phyloP scores from a whole-genome alignment of 768 basidiomycete genomes.

The Trametes coccinea region DNA sequence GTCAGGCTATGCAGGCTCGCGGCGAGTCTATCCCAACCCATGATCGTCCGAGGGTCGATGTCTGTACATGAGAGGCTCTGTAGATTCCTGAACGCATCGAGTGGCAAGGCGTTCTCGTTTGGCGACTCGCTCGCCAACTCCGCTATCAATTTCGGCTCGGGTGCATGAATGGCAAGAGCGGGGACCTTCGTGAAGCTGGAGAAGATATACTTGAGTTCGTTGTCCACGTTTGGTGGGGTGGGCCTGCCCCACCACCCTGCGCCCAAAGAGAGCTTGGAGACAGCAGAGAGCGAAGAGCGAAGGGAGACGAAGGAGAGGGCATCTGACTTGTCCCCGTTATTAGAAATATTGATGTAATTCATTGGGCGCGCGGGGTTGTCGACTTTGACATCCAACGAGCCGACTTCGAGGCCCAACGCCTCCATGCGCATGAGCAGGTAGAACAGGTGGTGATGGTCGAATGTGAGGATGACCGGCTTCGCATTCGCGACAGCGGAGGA shows the following conservation, averaged over 20 bases:
- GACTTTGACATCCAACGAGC: constrained; percentile 76
- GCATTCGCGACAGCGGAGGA: constrained; percentile 36
- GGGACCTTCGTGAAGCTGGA: constrained; percentile 91
- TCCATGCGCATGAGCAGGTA: constrained; percentile 88
- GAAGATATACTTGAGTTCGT: constrained; percentile 83
- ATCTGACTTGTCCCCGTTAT: constrained; percentile 63
- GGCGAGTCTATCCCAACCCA: constrained; percentile 83
- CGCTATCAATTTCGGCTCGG: constrained; percentile 61
- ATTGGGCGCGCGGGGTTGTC: constrained; percentile 75
- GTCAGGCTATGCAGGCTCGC: constrained; percentile 72
- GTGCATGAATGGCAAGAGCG: constrained; percentile 66
- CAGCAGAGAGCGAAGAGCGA: constrained; percentile 72
- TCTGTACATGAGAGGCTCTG: constrained; percentile 73
- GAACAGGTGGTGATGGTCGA: constrained; percentile 84
- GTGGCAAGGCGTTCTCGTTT: constrained; percentile 72
- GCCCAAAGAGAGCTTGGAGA: constrained; percentile 75
- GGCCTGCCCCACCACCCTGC: constrained; percentile 69
- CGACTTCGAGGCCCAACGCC: constrained; percentile 73
- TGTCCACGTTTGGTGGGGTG: constrained; percentile 59
- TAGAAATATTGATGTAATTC: constrained; percentile 65
- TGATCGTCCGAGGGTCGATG: constrained; percentile 77
- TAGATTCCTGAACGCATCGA: constrained; percentile 85
- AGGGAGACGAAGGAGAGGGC: constrained; percentile 73
- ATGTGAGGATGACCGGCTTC: constrained; percentile 65
- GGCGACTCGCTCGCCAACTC: constrained; percentile 72